Conservation (phyloP, 441 rosid genomes). For the Caryocar brasiliense region DNA sequence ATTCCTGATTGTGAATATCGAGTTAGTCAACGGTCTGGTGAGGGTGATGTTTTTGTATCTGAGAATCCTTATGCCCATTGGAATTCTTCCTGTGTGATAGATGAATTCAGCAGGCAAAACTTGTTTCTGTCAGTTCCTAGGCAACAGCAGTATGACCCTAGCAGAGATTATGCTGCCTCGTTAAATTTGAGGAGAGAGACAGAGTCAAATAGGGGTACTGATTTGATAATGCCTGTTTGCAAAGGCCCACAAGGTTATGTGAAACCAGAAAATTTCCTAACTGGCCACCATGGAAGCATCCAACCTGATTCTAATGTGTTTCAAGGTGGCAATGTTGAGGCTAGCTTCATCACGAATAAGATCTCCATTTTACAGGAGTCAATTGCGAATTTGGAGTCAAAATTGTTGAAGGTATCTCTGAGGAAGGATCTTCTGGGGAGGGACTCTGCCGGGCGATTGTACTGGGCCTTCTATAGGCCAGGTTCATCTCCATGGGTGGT, state of each 20-base stretch:
- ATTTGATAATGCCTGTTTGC: neutral
- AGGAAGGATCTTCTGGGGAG: conserved; percentile 43
- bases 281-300: neutral
- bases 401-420: conserved; percentile 27
- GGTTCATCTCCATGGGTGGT: conserved; percentile 28
- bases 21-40: conserved; percentile 4
- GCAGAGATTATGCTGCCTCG: conserved; percentile 3
- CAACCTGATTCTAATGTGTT: conserved; percentile 19
- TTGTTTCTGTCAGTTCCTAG: conserved; percentile 11
- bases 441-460: conserved; percentile 37
- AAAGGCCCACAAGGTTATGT: conserved; percentile 1
- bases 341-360: conserved; percentile 17
- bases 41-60: neutral
- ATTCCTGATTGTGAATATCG: conserved; percentile 10
- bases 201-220: neutral
- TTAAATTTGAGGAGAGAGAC: neutral
- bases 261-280: conserved; percentile 2
- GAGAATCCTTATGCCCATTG: neutral
- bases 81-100: neutral
- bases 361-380: conserved; percentile 31
- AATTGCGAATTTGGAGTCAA: conserved; percentile 25
- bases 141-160: conserved; percentile 9
- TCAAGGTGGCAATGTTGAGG: conserved; percentile 16
- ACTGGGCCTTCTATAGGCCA: conserved; percentile 39
- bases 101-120: neutral